Percentiles rank a stretch among this genome's conserved stretches.
phyloP scores from a whole-genome alignment of 257 asterid genomes.

The Solanum tarapatanum region DNA sequence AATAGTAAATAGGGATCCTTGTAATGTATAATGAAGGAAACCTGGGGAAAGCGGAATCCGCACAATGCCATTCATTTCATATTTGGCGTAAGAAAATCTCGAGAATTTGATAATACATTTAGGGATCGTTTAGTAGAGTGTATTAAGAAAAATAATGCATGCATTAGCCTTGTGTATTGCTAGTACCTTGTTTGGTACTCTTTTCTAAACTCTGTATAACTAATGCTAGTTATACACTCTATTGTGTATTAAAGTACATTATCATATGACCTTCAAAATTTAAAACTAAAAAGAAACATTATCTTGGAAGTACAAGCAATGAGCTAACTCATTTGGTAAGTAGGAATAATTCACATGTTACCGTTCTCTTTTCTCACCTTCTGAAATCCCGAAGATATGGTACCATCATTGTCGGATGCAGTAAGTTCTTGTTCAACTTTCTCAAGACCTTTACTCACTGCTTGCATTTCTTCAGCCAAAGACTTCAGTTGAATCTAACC shows the following conservation, averaged over 20 bases:
- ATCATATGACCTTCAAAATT: not conserved
- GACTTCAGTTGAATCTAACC: conserved; percentile 82
- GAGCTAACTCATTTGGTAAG: not conserved
- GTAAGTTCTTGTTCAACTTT: conserved; percentile 90
- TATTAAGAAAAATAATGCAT: not conserved
- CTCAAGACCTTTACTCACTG: conserved; percentile 95
- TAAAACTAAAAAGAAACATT: not conserved
- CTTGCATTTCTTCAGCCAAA: conserved; percentile 99
- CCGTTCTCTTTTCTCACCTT: conserved; percentile 40
- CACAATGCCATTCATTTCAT: not conserved
- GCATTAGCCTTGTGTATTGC: not conserved
- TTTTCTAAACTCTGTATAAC: too few species aligned
- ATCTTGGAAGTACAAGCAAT: not conserved
- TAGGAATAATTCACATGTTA: not conserved
- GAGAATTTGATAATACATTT: not conserved
- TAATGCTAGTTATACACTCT: not conserved
- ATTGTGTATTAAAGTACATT: not conserved
- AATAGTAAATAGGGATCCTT: not conserved
- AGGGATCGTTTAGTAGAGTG: not conserved
- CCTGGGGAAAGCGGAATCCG: not conserved
- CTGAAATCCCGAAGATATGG: conserved; percentile 73
- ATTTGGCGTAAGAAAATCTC: not conserved
- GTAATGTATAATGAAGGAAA: not conserved
- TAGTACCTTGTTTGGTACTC: not conserved
- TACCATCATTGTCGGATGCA: conserved; percentile 85